Base-by-base conservation (phyloP, 129 eudicot genomes). In the Helianthus annuus region DNA sequence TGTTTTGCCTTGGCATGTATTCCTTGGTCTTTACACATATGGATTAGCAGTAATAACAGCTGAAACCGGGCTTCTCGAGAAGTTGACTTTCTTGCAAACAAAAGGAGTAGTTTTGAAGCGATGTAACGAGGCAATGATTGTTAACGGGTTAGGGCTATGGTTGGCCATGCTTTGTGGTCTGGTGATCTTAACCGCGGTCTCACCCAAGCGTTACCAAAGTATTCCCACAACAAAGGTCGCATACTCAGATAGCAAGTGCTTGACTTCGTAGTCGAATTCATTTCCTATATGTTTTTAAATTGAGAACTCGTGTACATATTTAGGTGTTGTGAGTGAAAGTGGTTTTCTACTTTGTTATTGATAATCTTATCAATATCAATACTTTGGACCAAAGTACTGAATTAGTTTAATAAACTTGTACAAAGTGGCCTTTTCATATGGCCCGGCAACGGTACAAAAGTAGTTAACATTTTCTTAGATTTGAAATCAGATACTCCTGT, bases 21-120 rank as follows among this genome's bases (percentile, higher is more conserved):
- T 93, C 74, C 81, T 93, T 9, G 98, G 98, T 45, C 88, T 93
- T 7, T 93, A 89, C 81, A 85, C 98, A 1, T 93, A 93, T 15
- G 97, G 92, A 15, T 63, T 93, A 76, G 97, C 98, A 0, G 90
- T 93, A 40, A 90, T 78, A 27, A 90, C 97, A 4, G 98, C 98
- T 1, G 98, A 90, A 73, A 93, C 91, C 3, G 98, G 98, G 63
- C 93, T 94, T 48, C 89, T 94, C 14, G 96, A 94, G 76, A 94
- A 94, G 81, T 57, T 93, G 48, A 93, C 98, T 34, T 86, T 93
- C 75, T 74, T 90, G 64, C 92, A 93, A 69, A 64, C 89, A 11
- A 78, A 66, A 9, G 88, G 96, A 45, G 72, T 81, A 36, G 90
- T 92, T 9, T 72, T 72, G 66, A 92, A 80, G 74, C 87, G 72